Evolutionary conservation across 371 early-diverging fungal species (phyloP), one percentile per base, ranked within the genome.

Genomic region (Massospora cicadina): DNA sequence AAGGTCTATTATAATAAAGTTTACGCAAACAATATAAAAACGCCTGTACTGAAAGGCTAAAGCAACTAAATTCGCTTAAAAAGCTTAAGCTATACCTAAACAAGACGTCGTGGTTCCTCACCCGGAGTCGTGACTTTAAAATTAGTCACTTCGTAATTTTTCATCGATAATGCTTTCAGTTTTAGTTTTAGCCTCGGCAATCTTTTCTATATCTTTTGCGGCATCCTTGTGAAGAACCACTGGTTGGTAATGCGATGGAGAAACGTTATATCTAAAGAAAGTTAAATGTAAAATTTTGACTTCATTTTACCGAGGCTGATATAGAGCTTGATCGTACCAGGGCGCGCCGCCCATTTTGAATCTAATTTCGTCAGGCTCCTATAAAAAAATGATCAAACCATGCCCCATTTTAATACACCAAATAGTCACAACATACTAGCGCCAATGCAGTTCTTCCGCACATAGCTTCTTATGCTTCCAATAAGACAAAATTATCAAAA

Each of bases 371-470:
- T 53, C 33, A 25, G 54, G 25, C n/a, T 63, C 43, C 63, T 63
- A 61, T 28, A 33, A 61, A 61, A 25, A 32, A 33, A 33, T 25
- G 30, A 1, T 32, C 53, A 32, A 13, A 2, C 21, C 5, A 32
- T 13, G 23, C 7, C 12, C 21, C 21, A 56, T 2, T 21, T 24
- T 56, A 56, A 21, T 23, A 56, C 26, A 24, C 7, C 5, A 21
- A 33, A 28, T 26, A 53, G 2, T 24, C n/a, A 10, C 2, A 3
- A 17, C 2, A 54, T 63, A 63, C 54, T 5, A 63, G 63, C 23
- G n/a, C n/a, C 54, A 63, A 54, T 1, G 63, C 43, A 53, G 63
- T 53, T 12, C 63, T 30, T 63, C 63, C 63, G 54, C 63, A 63
- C 54, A 63, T 61, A n/a, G n/a, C n/a, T n/a, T n/a, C n/a, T n/a